Base-by-base conservation (phyloP, 768 basidiomycete genomes). In the Boletus huronensis region DNA sequence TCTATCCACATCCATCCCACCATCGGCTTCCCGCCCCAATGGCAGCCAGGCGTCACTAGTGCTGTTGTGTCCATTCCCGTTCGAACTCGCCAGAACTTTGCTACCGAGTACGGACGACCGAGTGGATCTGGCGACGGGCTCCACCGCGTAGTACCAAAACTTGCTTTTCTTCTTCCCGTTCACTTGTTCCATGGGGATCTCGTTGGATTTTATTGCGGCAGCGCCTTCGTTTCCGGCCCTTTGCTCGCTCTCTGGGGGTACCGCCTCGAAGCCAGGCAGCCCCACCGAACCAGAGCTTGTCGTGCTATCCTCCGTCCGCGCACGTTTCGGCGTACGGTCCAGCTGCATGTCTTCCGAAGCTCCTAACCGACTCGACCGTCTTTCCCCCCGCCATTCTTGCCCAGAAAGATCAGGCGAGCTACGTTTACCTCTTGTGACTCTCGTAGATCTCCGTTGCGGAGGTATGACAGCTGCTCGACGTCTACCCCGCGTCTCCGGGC, bases 121-220 rank as follows among this genome's bases (percentile, higher is more conserved):
- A 34, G 61, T 17, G 13, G 72, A 58, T 25, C 71, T 74, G 8
- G 79, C 69, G 41, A 80, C 63, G 1, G 89, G 87, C 61, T 93
- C 90, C 25, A 93, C 88, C 19, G 90, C 90, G 59, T 93, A 93
- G 41, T 87, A 86, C 90, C 90, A 91, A 68, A 85, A 92, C 64
- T 88, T 91, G 65, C 90, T 92, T 69, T 80, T 84, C 74, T 89
- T 92, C 75, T 86, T 90, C 57, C 90, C 89, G 32, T 81, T 83
- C 23, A 90, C 77, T 55, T 85, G 80, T 54, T 90, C 90, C 66
- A 90, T 58, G n/a, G 86, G 86, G 40, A 84, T 74, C 65, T 93
- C 89, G 34, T 77, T 84, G 14, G 87, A 81, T 64, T 85, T 90
- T 58, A 89, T 65, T 34, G 82, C 82, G 16, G 87, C 83, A 0